These are phyloP conservation scores for Begonia peltatifolia DNA, from an alignment of 306 rosid genomes.

Conservation along the genomic window DNA sequence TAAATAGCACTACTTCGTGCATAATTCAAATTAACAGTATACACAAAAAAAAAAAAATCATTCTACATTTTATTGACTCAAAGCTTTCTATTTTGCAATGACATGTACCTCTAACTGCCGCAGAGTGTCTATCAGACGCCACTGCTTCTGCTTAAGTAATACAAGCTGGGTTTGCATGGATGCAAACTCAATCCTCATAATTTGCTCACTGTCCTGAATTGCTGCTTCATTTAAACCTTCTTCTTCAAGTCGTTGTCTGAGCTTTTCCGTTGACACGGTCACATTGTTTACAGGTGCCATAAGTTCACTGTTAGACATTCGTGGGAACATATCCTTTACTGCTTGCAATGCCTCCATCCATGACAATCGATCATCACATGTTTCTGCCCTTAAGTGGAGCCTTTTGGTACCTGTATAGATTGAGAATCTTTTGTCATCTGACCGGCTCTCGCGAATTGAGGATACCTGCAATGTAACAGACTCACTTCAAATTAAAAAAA, in stretches of 20 bases:
- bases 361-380: constrained; percentile 60
- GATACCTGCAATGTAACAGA: constrained; percentile 43
- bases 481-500: background rate
- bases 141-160: constrained; percentile 86
- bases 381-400: constrained; percentile 85
- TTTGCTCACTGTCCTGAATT: constrained; percentile 78
- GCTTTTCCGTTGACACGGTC: constrained; percentile 56
- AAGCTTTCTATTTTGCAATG: constrained; percentile 22
- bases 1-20: constrained; percentile 2
- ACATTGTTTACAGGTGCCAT: constrained; percentile 82
- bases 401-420: constrained; percentile 91
- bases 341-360: constrained; percentile 99
- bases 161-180: constrained; percentile 60
- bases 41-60: constrained; percentile 18
- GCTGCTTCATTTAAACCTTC: constrained; percentile 64
- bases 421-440: constrained; percentile 90
- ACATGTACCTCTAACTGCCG: constrained; percentile 83
- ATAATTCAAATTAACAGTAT: constrained; percentile 10
- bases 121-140: constrained; percentile 56
- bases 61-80: constrained; percentile 15
- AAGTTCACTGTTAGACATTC: constrained; percentile 88
- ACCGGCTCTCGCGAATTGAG: constrained; percentile 75
- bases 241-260: constrained; percentile 51
- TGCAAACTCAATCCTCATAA: constrained; percentile 74
- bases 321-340: constrained; percentile 88